Evolutionary conservation across 2,329 filamentous ascomycete species (phyloP), one percentile per base, ranked within the genome.

Genomic region (Chrysosphaeria jannelii): DNA sequence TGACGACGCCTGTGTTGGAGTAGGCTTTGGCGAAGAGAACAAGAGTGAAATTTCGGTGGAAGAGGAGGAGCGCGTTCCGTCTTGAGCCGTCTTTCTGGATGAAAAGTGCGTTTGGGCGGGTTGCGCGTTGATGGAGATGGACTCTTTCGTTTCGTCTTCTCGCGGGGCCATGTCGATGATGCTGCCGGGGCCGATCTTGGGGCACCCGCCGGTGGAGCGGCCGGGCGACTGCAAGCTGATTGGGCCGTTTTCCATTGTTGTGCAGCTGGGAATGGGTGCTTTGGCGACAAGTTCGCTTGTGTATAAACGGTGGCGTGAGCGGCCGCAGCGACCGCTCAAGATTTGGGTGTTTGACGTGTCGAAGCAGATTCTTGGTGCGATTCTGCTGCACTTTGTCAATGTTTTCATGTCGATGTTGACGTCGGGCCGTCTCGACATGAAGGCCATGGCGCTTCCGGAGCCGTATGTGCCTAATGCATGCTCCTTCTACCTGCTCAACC

Each of bases 291-390:
- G 81, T 25, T 74, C 78, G 1, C 57, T 97, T 23, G 81, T 93
- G 6, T 89, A 64, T 50, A 97, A 97, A 51, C 60, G 85, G 34
- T 90, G 71, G 64, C 62, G 74, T 32, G 85, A 97, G 46, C 58
- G 74, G 27, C 81, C 85, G 2, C 81, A 91, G 41, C 60, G 85
- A 26, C 81, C 81, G 1, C 39, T 93, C 38, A 89, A 88, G 54
- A 78, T 97, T 33, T 97, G 85, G 81, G 79, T 74, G 43, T 97
- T 93, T 42, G 85, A 97, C 40, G 85, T 67, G 13, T 89, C 76
- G 15, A 97, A 97, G 51, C 85, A 97, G 50, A 76, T 97, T 25
- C 72, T 93, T 37, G 85, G 85, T 12, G 88, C 78, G 14, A 67
- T 78, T 21, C 55, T 97, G 41, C 64, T 91, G 16, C 85, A 97